These are phyloP conservation scores for Huntiella decipiens DNA, from an alignment of 2,329 filamentous ascomycete genomes.

Conservation along the genomic window DNA sequence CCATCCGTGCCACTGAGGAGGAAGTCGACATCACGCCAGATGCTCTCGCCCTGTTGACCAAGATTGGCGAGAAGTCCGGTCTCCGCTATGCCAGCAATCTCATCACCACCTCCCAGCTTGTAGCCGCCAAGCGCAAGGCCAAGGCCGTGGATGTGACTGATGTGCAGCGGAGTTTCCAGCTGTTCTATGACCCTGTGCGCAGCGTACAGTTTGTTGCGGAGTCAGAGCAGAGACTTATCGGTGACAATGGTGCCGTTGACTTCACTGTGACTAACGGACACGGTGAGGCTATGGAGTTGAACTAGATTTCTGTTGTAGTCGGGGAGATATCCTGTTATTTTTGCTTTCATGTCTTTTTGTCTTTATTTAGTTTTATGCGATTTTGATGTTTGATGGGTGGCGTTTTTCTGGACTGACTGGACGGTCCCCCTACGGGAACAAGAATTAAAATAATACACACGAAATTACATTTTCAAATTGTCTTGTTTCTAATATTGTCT, in stretches of 20 bases:
- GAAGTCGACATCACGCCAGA: slow-evolving; percentile 84
- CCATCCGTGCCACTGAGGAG: slow-evolving; percentile 85
- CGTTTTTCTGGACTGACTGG: slow-evolving; percentile 4
- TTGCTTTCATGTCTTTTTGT: slow-evolving; percentile 3
- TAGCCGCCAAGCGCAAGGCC: slow-evolving; percentile 67
- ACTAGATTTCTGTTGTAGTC: slow-evolving; percentile 16
- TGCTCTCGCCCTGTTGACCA: slow-evolving; percentile 79
- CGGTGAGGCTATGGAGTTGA: slow-evolving; percentile 31
- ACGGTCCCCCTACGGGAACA: slow-evolving; percentile 8
- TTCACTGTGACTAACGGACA: slow-evolving; percentile 39
- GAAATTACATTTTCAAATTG: neutral
- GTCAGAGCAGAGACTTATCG: slow-evolving; percentile 84
- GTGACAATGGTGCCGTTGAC: slow-evolving; percentile 63
- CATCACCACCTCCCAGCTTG: slow-evolving; percentile 80
- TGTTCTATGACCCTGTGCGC: slow-evolving; percentile 79
- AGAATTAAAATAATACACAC: slow-evolving; percentile 11
- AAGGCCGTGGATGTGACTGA: slow-evolving; percentile 73
- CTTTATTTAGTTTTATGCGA: slow-evolving; percentile 5
- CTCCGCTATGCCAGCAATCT: slow-evolving; percentile 94
- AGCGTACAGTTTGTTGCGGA: slow-evolving; percentile 82
- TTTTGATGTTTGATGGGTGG: slow-evolving; percentile 9
- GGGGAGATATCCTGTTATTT: neutral
- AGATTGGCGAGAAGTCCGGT: slow-evolving; percentile 84
- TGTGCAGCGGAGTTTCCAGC: slow-evolving; percentile 77
- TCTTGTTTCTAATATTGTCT: neutral